Conservation (phyloP, 1,139 yeast genomes). For the Blastobotrys illinoisensis region DNA sequence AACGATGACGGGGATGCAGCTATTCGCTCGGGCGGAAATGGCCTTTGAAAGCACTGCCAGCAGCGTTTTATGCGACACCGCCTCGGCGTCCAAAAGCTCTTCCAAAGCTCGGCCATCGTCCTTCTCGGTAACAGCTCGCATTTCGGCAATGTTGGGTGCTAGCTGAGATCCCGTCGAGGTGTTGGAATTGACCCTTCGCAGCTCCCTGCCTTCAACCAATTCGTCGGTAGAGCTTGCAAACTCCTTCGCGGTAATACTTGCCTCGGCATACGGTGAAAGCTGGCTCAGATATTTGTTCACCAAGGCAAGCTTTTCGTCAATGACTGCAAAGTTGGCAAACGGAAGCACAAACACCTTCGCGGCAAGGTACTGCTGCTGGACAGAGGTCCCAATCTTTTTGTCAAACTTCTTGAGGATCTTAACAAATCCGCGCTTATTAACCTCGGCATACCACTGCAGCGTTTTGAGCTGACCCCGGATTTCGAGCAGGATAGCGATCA, state of each 20-base stretch:
- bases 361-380: slow-evolving; percentile 60
- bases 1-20: slow-evolving; percentile 55
- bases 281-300: slow-evolving; percentile 53
- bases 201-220: slow-evolving; percentile 11
- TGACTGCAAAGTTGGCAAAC: slow-evolving; percentile 60
- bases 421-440: slow-evolving; percentile 83
- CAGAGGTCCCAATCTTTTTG: slow-evolving; percentile 69
- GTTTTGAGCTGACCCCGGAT: slow-evolving; percentile 73
- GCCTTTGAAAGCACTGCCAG: slow-evolving; percentile 60
- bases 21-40: slow-evolving; percentile 44
- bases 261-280: slow-evolving; percentile 37
- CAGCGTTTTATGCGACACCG: slow-evolving; percentile 37
- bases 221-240: slow-evolving; percentile 12
- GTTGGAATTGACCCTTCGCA: slow-evolving; percentile 13
- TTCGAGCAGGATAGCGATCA: slow-evolving; percentile 69
- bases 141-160: slow-evolving; percentile 12
- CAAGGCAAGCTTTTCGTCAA: slow-evolving; percentile 47
- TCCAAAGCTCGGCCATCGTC: slow-evolving; percentile 29
- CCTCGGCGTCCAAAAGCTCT: slow-evolving; percentile 8
- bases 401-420: slow-evolving; percentile 89
- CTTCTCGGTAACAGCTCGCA: slow-evolving; percentile 19
- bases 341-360: slow-evolving; percentile 71
- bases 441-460: slow-evolving; percentile 84
- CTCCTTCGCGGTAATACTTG: slow-evolving; percentile 3
- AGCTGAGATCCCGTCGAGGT: slow-evolving; percentile 14